phyloP scores from a whole-genome alignment of 192 early-diverging fungal genomes.

The Backusella morwellensis region DNA sequence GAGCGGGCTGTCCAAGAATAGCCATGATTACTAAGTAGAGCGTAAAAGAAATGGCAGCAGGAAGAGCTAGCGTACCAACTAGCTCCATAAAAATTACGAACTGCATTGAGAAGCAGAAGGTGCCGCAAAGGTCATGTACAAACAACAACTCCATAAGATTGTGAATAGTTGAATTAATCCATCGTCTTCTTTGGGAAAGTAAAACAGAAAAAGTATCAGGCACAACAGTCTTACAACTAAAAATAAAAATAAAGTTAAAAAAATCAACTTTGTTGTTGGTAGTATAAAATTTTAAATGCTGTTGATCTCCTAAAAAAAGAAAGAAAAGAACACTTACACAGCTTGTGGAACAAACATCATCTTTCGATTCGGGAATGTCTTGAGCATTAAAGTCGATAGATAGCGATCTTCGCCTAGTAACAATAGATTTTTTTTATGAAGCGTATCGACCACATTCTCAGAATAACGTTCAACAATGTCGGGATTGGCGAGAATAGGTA shows the following conservation, averaged over 20 bases:
- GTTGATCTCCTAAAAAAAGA: slow-evolving; percentile 66
- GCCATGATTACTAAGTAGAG: slow-evolving; percentile 78
- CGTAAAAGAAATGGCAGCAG: slow-evolving; percentile 86
- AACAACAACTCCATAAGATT: slow-evolving; percentile 81
- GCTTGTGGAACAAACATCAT: slow-evolving; percentile 74
- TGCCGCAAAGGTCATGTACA: slow-evolving; percentile 83
- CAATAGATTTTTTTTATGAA: slow-evolving; percentile 75
- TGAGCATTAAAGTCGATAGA: slow-evolving; percentile 72
- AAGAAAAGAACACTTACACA: slow-evolving; percentile 58
- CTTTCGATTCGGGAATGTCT: slow-evolving; percentile 70
- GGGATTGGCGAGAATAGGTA: slow-evolving; percentile 79
- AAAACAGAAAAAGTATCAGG: slow-evolving; percentile 67
- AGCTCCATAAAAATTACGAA: slow-evolving; percentile 95
- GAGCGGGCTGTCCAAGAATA: slow-evolving; percentile 52
- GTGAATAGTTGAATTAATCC: slow-evolving; percentile 90
- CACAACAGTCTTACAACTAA: slow-evolving; percentile 67
- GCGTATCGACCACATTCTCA: slow-evolving; percentile 79
- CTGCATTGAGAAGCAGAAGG: slow-evolving; percentile 94
- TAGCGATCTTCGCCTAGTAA: slow-evolving; percentile 76
- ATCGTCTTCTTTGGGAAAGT: slow-evolving; percentile 79
- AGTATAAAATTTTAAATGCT: slow-evolving; percentile 64
- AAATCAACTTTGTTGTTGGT: slow-evolving; percentile 10
- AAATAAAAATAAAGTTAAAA: neutral
- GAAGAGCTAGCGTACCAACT: slow-evolving; percentile 86
- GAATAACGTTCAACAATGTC: slow-evolving; percentile 85